Evolutionary conservation across 169 alveolate genomes (phyloP).

Genomic region (Cryptosporidium bovis): DNA sequence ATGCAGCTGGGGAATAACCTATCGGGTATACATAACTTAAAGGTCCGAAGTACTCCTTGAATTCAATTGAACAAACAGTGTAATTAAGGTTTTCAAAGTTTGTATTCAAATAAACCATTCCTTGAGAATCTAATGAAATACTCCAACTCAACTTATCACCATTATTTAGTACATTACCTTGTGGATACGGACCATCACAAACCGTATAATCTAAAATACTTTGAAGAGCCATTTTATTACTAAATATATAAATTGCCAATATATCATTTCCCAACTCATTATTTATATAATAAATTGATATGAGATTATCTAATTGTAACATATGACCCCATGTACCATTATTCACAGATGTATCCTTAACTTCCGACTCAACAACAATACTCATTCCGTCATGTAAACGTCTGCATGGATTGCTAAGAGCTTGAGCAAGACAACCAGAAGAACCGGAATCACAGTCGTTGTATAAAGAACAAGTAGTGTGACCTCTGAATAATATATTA

Average conservation of each 20-base stretch:
- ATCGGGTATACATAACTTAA: slow-evolving; percentile 23
- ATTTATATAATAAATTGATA: slow-evolving; percentile 24
- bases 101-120: slow-evolving; percentile 17
- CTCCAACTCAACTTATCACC: slow-evolving; percentile 36
- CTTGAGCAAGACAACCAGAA: slow-evolving; percentile 18
- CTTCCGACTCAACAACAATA: slow-evolving; percentile 4
- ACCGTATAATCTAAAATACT: slow-evolving; percentile 13
- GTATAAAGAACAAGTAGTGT: slow-evolving; percentile 37
- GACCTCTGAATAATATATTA: slow-evolving; percentile 27
- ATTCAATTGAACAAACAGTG: slow-evolving; percentile 34
- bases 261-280: slow-evolving; percentile 30
- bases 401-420: slow-evolving; percentile 7
- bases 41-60: slow-evolving; percentile 17
- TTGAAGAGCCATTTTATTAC: not conserved
- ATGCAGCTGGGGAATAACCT: slow-evolving; percentile 28
- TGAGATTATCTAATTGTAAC: slow-evolving; percentile 6
- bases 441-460: slow-evolving; percentile 14
- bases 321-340: slow-evolving; percentile 7
- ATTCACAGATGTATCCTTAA: slow-evolving; percentile 17
- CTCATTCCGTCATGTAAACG: slow-evolving; percentile 24
- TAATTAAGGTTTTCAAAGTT: not conserved
- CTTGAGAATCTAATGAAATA: slow-evolving; percentile 1
- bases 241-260: slow-evolving; percentile 11
- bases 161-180: not conserved
- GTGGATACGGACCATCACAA: slow-evolving; percentile 42